Conservation (phyloP, 768 basidiomycete species). For the Termitomyces sp. region DNA sequence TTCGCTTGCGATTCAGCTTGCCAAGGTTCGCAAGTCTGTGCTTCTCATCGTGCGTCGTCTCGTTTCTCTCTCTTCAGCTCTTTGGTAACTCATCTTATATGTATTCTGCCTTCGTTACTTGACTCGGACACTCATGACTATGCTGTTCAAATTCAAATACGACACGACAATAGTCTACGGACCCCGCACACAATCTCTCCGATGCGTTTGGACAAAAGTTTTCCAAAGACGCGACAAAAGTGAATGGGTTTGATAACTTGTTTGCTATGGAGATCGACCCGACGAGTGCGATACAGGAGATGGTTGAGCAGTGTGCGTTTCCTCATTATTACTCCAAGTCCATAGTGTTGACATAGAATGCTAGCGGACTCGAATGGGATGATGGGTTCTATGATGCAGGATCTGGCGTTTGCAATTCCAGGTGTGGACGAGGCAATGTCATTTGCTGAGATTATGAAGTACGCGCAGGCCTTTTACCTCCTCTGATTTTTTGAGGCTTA, state of each 20-base stretch:
- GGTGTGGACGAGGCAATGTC: constrained; percentile 99
- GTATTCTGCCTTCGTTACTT: neutral
- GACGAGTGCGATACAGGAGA: constrained; percentile 95
- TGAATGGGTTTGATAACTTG: constrained; percentile 96
- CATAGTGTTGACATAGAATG: neutral
- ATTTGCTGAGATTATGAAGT: constrained; percentile 99
- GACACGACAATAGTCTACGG: constrained; percentile 70
- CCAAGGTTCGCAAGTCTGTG: constrained; percentile 89
- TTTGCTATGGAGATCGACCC: constrained; percentile 99
- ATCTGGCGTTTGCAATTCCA: constrained; percentile 97
- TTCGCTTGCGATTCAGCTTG: constrained; percentile 95
- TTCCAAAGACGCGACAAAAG: constrained; percentile 97
- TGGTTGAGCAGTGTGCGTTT: constrained; percentile 91
- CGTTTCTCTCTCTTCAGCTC: neutral
- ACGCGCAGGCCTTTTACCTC: constrained; percentile 23
- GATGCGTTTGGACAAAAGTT: constrained; percentile 99
- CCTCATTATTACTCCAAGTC: constrained; percentile 4
- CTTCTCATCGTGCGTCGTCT: constrained; percentile 77
- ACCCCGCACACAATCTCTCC: constrained; percentile 99
- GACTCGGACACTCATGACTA: neutral
- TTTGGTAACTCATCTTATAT: neutral
- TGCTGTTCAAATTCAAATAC: neutral
- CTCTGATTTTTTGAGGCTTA: constrained; percentile 1
- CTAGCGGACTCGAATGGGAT: constrained; percentile 85
- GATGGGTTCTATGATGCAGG: constrained; percentile 99